Evolutionary conservation across 768 basidiomycete genomes (phyloP), one percentile per base, ranked within the genome.

Genomic region (Myochromella boudieri): DNA sequence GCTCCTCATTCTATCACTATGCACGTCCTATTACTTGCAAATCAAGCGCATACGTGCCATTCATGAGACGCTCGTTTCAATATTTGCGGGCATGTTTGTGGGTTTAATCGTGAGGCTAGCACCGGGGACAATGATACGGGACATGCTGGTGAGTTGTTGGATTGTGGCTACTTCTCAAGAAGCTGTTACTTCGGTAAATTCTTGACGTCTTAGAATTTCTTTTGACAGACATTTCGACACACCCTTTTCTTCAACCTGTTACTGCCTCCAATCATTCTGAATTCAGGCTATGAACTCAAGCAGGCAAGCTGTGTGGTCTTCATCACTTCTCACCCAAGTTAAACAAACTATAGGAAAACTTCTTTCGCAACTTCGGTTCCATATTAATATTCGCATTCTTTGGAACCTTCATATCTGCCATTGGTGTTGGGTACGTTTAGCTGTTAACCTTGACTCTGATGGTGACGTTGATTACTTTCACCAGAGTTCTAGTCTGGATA

Each of bases 241-340:
- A 97, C 95, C 2, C 75, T 98, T 40, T 95, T 99, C 75, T 97
- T 98, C 76, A 98, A 99, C 66, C 77, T 98, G 17, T 75, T 99
- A n/a, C 80, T 98, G 3, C 97, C 95, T 4, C 97, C 97, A 1
- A 99, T 99, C 64, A 99, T 99, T 61, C 72, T 99, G 31, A 97
- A 95, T 67, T 97, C 94, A 2, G 97, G 97, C 5, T 99, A 97
- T 64, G 94, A 97, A 67, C 82, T 99, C 48, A 95, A 94, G 64
- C 95, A 98, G 76, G 93, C 85, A 46, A 49, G 81, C 59, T 22
- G 26, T 7, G 22, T n/a, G 2, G 34, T 22, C 32, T 14, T 17
- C 38, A 27, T 37, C 21, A 24, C 18, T 10, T 39, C 37, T 21
- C 34, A 37, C 48, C 27, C 8, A 17, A 41, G n/a, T 22, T 36